Percentiles rank a stretch among this genome's conserved stretches.
Evolutionary conservation across 2,329 filamentous ascomycete genomes (phyloP).

Genomic region (Aspergillus tanneri): DNA sequence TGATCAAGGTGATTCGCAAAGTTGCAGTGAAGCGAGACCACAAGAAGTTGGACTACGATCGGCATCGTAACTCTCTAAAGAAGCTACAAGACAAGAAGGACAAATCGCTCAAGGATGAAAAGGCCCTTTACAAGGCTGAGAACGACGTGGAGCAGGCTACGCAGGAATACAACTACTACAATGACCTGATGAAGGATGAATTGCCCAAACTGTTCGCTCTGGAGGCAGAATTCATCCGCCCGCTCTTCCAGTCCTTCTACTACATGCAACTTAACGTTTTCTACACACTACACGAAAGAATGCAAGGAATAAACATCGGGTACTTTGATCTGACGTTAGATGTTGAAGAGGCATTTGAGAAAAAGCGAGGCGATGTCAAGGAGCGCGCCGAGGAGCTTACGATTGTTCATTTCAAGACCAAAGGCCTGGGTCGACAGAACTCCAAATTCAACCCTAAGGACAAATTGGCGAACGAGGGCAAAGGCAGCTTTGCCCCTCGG

Average conservation of each 20-base stretch:
- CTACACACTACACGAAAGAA: constrained; percentile 95
- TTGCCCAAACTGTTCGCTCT: constrained; percentile 86
- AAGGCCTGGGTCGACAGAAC: constrained; percentile 56
- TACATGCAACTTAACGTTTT: constrained; percentile 99
- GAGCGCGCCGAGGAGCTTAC: constrained; percentile 80
- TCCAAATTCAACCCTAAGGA: constrained; percentile 37
- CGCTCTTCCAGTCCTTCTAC: constrained; percentile 98
- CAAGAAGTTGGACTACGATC: constrained; percentile 95
- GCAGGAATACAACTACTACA: constrained; percentile 97
- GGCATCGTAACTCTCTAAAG: constrained; percentile 77
- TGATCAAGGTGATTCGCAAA: constrained; percentile 95
- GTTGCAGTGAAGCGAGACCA: constrained; percentile 85
- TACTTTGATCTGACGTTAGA: constrained; percentile 93
- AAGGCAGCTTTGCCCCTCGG: constrained; percentile 31
- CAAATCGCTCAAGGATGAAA: constrained; percentile 92
- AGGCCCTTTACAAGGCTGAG: constrained; percentile 93
- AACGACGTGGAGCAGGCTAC: constrained; percentile 87
- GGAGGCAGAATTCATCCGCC: constrained; percentile 92
- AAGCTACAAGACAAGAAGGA: constrained; percentile 98
- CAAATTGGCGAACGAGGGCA: constrained; percentile 39
- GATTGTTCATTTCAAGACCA: constrained; percentile 90
- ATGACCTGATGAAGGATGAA: constrained; percentile 94
- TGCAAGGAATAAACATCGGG: constrained; percentile 95
- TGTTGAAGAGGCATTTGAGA: constrained; percentile 85
- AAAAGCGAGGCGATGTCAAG: constrained; percentile 85